phyloP scores from a whole-genome alignment of 495 filamentous ascomycete genomes.

The Copromyces sp. region DNA sequence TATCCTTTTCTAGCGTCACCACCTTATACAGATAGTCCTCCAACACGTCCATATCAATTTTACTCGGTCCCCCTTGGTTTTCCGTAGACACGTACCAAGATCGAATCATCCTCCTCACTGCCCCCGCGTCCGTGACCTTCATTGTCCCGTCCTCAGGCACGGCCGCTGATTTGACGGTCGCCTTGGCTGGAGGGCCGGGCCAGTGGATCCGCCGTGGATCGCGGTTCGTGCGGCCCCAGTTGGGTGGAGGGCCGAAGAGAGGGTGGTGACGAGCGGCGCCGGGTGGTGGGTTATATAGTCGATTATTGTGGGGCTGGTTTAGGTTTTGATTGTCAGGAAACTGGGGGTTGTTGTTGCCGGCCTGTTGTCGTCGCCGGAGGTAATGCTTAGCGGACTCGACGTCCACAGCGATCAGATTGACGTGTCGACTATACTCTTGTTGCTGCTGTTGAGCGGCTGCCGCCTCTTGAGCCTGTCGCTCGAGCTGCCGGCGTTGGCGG shows the following conservation, averaged over 20 bases:
- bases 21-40: conserved; percentile 58
- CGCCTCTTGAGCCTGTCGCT: conserved; percentile 15
- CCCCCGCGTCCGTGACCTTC: conserved; percentile 2
- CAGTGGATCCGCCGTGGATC: background rate
- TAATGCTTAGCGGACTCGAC: background rate
- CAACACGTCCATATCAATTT: conserved; percentile 64
- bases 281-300: background rate
- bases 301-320: background rate
- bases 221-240: background rate
- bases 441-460: background rate
- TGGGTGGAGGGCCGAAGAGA: background rate
- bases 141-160: background rate
- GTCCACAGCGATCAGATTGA: background rate
- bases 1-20: conserved; percentile 59
- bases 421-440: background rate
- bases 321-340: background rate
- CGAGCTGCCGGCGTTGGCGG: conserved; percentile 40
- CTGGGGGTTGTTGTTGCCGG: background rate
- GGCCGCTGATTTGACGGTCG: background rate
- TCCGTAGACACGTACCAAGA: conserved; percentile 59
- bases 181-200: background rate
- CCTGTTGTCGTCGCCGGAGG: background rate
- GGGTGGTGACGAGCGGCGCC: background rate
- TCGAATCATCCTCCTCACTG: conserved; percentile 34
- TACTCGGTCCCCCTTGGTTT: conserved; percentile 56